phyloP scores from a whole-genome alignment of 2,329 filamentous ascomycete species.

The Aphanoascus verrucosus region DNA sequence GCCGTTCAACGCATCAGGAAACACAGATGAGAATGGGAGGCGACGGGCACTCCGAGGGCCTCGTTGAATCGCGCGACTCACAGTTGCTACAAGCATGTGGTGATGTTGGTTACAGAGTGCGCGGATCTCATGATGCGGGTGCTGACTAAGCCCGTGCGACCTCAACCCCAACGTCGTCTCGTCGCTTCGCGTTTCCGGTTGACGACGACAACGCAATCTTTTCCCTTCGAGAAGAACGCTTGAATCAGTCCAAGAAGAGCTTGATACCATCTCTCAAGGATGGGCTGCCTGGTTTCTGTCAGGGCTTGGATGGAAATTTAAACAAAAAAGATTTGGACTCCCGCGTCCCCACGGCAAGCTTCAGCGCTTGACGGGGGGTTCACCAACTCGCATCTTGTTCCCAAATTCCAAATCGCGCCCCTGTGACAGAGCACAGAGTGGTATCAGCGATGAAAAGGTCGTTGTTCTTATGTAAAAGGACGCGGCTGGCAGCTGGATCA shows the following conservation, averaged over 20 bases:
- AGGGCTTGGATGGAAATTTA: background rate
- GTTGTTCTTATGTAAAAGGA: constrained; percentile 6
- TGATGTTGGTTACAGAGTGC: background rate
- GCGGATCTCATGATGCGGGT: background rate
- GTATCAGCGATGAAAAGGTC: background rate
- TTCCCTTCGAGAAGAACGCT: background rate
- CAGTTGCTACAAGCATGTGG: background rate
- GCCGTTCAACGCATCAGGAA: background rate
- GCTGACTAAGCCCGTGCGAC: background rate
- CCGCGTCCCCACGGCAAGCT: background rate
- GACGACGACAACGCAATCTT: background rate
- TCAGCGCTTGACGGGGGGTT: background rate
- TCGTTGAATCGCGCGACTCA: background rate
- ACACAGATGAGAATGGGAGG: background rate
- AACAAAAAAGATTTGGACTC: background rate
- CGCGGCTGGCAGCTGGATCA: background rate
- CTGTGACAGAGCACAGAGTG: background rate
- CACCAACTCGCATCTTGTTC: background rate
- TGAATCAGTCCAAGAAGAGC: background rate
- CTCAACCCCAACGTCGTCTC: background rate
- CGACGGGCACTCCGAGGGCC: background rate
- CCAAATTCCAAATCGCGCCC: constrained; percentile 10
- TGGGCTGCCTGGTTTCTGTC: background rate
- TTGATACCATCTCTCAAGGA: background rate
- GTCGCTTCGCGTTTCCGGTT: background rate